Evolutionary conservation across 2,329 filamentous ascomycete species (phyloP), one percentile per base, ranked within the genome.

Genomic region (Colletotrichum tabaci): DNA sequence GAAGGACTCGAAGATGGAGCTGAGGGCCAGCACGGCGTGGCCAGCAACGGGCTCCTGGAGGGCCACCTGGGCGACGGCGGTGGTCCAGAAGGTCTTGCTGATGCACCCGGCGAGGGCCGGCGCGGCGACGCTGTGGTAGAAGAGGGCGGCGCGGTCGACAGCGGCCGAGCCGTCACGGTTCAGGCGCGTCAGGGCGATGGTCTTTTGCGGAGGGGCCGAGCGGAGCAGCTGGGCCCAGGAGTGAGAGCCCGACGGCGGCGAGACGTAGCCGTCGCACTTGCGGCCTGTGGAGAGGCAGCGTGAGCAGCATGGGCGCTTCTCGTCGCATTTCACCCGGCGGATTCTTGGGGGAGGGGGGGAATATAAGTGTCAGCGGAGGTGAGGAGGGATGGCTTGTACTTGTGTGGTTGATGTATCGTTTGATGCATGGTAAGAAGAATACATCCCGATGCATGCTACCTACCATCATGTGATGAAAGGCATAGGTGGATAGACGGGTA

Each of bases 21-120:
- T 74, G 2, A 77, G 70, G 8, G 72, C 67, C n/a, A 77, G 67
- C 21, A 74, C 63, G 13, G 75, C 75, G 42, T 77, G 76, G 68
- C 74, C 74, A 3, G 76, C 70, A 1, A 74, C 75, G 10, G 75
- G 52, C 38, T 76, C 76, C 16, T 58, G 47, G 50, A 66, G 65
- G n/a, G 72, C 70, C 16, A 74, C 52, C 8, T 73, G 64, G 2
- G 69, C 68, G 12, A 77, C 52, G 16, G 75, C 53, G 26, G 38
- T 42, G 5, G 66, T 44, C 75, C 76, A 77, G 64, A 77, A 77
- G n/a, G 73, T 70, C 16, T 47, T 60, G 40, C 75, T 72, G 35
- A 77, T 72, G 4, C 72, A 62, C 4, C 75, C 73, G 3, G 75
- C 61, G 3, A 77, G 61, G 5, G 52, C 62, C 2, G 75, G 75